Evolutionary conservation across 805 yeast genomes (phyloP).

Genomic region (Yueomyces sinensis): DNA sequence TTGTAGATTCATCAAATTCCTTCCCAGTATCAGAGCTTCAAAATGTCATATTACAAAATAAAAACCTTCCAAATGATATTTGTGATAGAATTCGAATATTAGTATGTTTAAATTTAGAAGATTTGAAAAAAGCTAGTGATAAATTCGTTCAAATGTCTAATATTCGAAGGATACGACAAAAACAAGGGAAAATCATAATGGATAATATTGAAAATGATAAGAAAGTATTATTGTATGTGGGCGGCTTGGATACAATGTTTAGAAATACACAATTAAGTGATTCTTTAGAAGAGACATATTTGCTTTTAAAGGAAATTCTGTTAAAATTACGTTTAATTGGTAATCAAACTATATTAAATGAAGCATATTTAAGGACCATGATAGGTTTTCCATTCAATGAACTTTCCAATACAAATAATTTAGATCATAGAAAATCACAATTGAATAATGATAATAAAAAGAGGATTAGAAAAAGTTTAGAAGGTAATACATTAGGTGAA

Average conservation of each 20-base stretch:
- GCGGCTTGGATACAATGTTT: constrained; percentile 20
- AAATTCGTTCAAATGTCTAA: constrained; percentile 6
- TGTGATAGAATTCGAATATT: constrained; percentile 19
- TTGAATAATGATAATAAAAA: background rate
- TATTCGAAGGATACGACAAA: background rate
- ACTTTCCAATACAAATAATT: background rate
- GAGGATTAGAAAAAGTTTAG: background rate
- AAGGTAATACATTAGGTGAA: constrained; percentile 13
- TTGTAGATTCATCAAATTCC: constrained; percentile 19
- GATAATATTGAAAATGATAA: background rate
- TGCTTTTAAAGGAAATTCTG: constrained; percentile 10
- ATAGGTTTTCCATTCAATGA: constrained; percentile 8
- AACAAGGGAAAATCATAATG: background rate
- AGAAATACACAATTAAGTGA: constrained; percentile 13
- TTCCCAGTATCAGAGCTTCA: constrained; percentile 19
- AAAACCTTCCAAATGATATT: constrained; percentile 4
- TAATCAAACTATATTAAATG: constrained; percentile 3
- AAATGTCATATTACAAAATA: constrained; percentile 5
- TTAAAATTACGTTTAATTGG: constrained; percentile 12
- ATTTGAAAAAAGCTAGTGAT: constrained; percentile 7
- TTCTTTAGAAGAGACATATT: constrained; percentile 9
- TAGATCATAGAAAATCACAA: background rate
- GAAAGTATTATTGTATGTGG: constrained; percentile 4
- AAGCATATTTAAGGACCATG: constrained; percentile 3
- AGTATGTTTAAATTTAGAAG: constrained; percentile 17